Base-by-base conservation (phyloP, 2,329 filamentous ascomycete species). In the Colletotrichum sp. region DNA sequence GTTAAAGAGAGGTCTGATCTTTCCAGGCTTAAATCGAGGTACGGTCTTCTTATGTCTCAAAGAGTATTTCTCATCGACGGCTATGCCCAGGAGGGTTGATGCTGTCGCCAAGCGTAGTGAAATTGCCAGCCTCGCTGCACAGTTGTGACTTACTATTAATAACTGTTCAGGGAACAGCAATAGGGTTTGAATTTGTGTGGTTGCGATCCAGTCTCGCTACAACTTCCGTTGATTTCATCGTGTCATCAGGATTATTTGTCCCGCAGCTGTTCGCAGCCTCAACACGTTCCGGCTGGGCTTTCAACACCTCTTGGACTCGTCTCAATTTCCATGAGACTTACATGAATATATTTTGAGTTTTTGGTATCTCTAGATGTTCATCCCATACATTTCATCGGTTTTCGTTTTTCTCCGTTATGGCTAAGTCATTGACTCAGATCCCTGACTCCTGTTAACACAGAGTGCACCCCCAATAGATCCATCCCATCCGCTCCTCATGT, bases 121-220 rank as follows among this genome's bases (percentile, higher is more conserved):
- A 21, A 21, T 9, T 49, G 44, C 6, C 44, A 49, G 44, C 9
- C 18, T 49, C 6, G 10, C 44, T 21, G n/a, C 5, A 21, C n/a
- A 49, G 44, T 7, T 13, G 18, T 49, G 44, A 49, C 18, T 21
- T 49, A 13, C n/a, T 49, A 49, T 21, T n/a, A 21, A 21, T 21
- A 49, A 49, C n/a, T 21, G 0, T 21, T 1, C 44, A 7, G n/a
- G 18, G n/a, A 5, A 12, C 10, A 49, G 44, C n/a, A 49, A 13
- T 13, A 21, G n/a, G n/a, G 9, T 49, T 49, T 7, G 10, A 0
- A 21, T 0, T 21, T 10, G 0, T 13, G 44, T 12, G 10, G 1
- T 49, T 49, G 10, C 44, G n/a, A 21, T 49, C 18, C n/a, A 4
- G 44, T 13, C 44, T 18, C 44, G n/a, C 44, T 13, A 49, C 2